A percentile compares a stretch with the other conserved stretches of the same genome.
phyloP scores from a whole-genome alignment of 2,329 filamentous ascomycete genomes.

The Alternaria sp. region DNA sequence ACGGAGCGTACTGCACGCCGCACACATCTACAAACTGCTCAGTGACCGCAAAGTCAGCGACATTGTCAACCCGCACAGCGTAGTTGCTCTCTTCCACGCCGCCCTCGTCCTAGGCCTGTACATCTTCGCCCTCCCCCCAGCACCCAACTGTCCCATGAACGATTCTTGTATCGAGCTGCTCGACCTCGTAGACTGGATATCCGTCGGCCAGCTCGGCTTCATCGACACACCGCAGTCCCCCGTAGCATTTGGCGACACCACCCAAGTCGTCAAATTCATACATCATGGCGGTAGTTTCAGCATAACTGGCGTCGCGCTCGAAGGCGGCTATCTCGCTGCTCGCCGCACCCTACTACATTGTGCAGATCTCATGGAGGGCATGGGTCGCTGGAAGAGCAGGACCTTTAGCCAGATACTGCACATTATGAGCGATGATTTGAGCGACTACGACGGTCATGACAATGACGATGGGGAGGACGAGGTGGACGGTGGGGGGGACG shows the following conservation, averaged over 20 bases:
- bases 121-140: constrained; percentile 58
- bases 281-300: constrained; percentile 59
- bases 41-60: constrained; percentile 62
- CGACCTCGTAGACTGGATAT: constrained; percentile 61
- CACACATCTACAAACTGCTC: constrained; percentile 62
- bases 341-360: constrained; percentile 62
- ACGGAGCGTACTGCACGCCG: constrained; percentile 61
- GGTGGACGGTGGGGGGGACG: background rate
- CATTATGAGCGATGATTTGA: constrained; percentile 63
- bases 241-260: constrained; percentile 39
- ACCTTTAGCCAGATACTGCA: constrained; percentile 62
- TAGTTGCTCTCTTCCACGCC: constrained; percentile 61
- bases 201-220: constrained; percentile 58
- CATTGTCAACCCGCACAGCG: constrained; percentile 61
- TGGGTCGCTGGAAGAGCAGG: constrained; percentile 61
- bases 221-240: constrained; percentile 43
- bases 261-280: constrained; percentile 56
- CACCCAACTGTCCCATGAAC: constrained; percentile 40
- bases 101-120: constrained; percentile 62
- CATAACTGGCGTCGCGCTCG: constrained; percentile 59
- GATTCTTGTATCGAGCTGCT: constrained; percentile 57
- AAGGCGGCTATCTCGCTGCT: constrained; percentile 62
- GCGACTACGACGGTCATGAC: constrained; percentile 43
- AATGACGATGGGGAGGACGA: constrained; percentile 20
- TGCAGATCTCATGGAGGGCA: constrained; percentile 62